These are phyloP conservation scores for Pistacia vera DNA, from an alignment of 345 rosid genomes.

Conservation along the genomic window DNA sequence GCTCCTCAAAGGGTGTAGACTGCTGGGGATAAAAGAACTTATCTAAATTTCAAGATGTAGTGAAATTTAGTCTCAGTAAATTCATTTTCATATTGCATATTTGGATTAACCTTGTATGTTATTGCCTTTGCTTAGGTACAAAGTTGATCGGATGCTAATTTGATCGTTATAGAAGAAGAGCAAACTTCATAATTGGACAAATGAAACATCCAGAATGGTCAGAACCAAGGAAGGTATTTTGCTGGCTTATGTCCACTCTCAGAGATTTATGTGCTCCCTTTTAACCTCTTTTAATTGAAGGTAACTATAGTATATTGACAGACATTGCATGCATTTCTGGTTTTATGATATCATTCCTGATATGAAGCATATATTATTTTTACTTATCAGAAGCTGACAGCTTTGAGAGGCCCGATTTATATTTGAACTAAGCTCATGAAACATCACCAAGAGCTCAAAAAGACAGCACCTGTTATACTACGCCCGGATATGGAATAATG, in stretches of 20 bases:
- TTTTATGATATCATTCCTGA: too few species aligned
- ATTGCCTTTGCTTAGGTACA: constrained; percentile 13
- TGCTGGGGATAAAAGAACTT: background rate
- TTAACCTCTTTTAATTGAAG: background rate
- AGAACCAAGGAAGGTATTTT: background rate
- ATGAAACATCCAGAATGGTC: constrained; percentile 4
- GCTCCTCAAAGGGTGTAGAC: background rate
- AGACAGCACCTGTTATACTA: background rate
- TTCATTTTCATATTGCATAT: background rate
- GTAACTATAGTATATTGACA: background rate
- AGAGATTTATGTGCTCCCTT: background rate
- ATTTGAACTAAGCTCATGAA: background rate
- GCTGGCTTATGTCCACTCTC: background rate
- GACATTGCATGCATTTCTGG: background rate
- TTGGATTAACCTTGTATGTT: background rate
- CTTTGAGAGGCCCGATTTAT: background rate
- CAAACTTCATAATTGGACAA: constrained; percentile 10
- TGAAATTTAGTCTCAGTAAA: background rate
- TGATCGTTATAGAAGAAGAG: constrained; percentile 5
- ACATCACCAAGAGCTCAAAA: background rate
- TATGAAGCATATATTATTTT: background rate
- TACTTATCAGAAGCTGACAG: background rate
- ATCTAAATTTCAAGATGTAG: background rate
- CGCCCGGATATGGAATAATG: too few species aligned
- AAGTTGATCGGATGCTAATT: constrained; percentile 31